phyloP scores from a whole-genome alignment of 306 rosid species.

The Notholithocarpus densiflorus region DNA sequence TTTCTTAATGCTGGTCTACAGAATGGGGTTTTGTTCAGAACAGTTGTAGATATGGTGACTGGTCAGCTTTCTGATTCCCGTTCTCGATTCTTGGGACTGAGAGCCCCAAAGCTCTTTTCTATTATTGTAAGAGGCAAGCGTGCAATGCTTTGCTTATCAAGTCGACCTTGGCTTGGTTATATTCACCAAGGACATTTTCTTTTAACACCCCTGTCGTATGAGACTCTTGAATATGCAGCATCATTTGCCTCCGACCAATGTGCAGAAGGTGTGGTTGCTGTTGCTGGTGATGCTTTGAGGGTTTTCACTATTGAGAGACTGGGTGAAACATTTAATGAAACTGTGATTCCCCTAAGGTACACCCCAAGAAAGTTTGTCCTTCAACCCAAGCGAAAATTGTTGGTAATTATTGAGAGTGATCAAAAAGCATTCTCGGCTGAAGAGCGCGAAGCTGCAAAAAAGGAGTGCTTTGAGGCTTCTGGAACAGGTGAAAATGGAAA shows the following conservation, averaged over 20 bases:
- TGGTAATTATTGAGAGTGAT: constrained; percentile 92
- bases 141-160: constrained; percentile 92
- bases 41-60: constrained; percentile 98
- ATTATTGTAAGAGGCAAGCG: constrained; percentile 75
- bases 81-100: constrained; percentile 89
- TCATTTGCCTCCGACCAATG: constrained; percentile 95
- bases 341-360: constrained; percentile 93
- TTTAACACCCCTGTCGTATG: constrained; percentile 92
- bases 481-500: constrained; percentile 75
- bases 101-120: constrained; percentile 90
- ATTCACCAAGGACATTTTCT: constrained; percentile 97
- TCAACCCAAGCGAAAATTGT: constrained; percentile 72
- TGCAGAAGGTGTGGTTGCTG: constrained; percentile 94
- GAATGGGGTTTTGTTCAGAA: constrained; percentile 90
- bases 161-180: constrained; percentile 99
- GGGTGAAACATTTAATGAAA: constrained; percentile 97
- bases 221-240: constrained; percentile 90
- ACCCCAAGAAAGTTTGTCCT: constrained; percentile 95
- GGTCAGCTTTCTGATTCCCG: constrained; percentile 97
- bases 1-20: constrained; percentile 86
- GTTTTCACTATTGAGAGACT: constrained; percentile 89
- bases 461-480: constrained; percentile 79
- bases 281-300: constrained; percentile 87
- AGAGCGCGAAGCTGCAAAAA: constrained; percentile 92
- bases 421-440: constrained; percentile 89